Evolutionary conservation across 148 eudicot genomes (phyloP).

Genomic region (Rhododendron molle): DNA sequence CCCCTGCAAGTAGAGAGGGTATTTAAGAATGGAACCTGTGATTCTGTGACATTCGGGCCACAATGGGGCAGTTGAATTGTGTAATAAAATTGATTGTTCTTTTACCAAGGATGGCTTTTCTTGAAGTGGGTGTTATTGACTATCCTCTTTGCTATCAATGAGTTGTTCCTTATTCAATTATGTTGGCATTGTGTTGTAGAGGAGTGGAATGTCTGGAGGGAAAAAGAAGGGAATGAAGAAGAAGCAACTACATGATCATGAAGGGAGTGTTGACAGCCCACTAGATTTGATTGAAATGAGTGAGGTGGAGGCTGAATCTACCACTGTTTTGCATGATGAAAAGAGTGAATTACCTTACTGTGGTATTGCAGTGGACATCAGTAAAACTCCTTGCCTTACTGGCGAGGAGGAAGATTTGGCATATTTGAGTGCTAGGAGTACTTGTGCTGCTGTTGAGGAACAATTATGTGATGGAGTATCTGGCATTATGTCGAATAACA

Average conservation of each 20-base stretch:
- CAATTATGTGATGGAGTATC: slow-evolving; percentile 10
- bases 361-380: slow-evolving; percentile 18
- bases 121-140: background rate
- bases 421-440: slow-evolving; percentile 14
- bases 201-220: slow-evolving; percentile 33
- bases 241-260: slow-evolving; percentile 20
- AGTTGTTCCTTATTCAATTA: background rate
- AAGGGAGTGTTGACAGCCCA: slow-evolving; percentile 26
- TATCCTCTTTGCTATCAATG: background rate
- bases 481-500: slow-evolving; percentile 1
- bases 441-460: slow-evolving; percentile 21
- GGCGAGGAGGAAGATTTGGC: slow-evolving; percentile 20
- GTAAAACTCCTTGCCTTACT: slow-evolving; percentile 11
- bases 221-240: slow-evolving; percentile 39
- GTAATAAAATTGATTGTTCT: background rate
- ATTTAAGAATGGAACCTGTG: background rate
- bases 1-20: background rate
- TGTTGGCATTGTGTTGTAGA: slow-evolving; percentile 28
- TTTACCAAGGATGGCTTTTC: background rate
- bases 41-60: background rate
- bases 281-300: slow-evolving; percentile 21
- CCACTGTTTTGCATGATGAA: slow-evolving; percentile 24
- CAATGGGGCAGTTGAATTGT: background rate
- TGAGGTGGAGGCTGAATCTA: slow-evolving; percentile 27
- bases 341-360: slow-evolving; percentile 28